Evolutionary conservation across 1,139 yeast genomes (phyloP), one percentile per base, ranked within the genome.

Genomic region (Suhomyces coccinellae): DNA sequence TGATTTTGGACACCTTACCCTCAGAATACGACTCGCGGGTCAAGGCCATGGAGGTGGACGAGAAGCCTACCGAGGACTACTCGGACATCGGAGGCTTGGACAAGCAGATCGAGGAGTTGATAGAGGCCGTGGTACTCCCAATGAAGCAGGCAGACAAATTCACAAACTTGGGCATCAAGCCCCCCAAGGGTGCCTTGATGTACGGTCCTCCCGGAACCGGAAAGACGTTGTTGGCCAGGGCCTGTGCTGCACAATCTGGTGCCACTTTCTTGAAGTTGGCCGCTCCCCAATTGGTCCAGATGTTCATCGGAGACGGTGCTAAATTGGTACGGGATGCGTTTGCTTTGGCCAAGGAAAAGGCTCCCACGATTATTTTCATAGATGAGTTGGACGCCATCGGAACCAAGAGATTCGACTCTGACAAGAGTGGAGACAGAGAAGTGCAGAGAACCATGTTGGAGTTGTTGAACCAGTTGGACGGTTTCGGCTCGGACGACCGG

Each of bases 131-230:
- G 44, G 99, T 93, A 26, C 78, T 93, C 51, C 99, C 99, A 33
- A 90, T 93, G 98, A 93, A 91, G 66, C 97, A 93, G 65, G 95
- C 97, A 24, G 99, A 95, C 43, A 93, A 93, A 70, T 95, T 93
- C 73, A 87, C 87, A 62, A 84, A 82, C 46, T 75, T 93, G 67
- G 97, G 98, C 43, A 90, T 93, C 59, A 91, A 88, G 66, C 95
- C 99, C 6, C 99, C 99, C 49, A 93, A 93, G 68, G 99, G 99
- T 57, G 99, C 98, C 0, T 75, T 93, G 49, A 93, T 93, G 99
- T 93, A 93, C 65, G 99, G 99, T 9, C 99, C 99, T 14, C 99
- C 99, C 41, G 99, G 99, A 62, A 93, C 99, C 1, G 99, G 99
- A 66, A 93, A 93, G 69, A 93, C 99, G 1, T 76, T 93, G 52